phyloP scores from a whole-genome alignment of 2,329 filamentous ascomycete genomes.

The Stagonosporopsis rhizophila region DNA sequence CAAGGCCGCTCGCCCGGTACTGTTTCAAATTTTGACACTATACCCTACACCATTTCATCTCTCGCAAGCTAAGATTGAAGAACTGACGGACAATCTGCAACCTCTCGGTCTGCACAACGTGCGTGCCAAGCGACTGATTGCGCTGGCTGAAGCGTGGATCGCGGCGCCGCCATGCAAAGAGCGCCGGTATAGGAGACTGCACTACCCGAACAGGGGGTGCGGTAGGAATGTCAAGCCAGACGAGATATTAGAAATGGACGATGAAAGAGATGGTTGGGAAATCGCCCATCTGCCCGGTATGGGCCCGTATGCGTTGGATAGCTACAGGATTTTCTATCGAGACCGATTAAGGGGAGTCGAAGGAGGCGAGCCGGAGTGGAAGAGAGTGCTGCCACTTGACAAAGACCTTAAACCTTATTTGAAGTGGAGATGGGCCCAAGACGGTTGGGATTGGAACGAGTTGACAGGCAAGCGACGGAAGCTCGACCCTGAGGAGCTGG shows the following conservation, averaged over 20 bases:
- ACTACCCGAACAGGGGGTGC: conserved; percentile 45
- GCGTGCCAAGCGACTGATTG: conserved; percentile 72
- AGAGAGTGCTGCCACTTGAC: conserved; percentile 79
- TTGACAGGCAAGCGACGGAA: conserved; percentile 8
- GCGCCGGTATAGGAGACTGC: conserved; percentile 62
- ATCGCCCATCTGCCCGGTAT: conserved; percentile 79
- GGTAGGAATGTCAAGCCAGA: conserved; percentile 53
- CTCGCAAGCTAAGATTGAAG: conserved; percentile 46
- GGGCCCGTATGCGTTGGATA: conserved; percentile 83
- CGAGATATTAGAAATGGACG: conserved; percentile 47
- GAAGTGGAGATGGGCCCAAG: conserved; percentile 85
- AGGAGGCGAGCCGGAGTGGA: conserved; percentile 85
- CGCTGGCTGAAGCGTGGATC: conserved; percentile 74
- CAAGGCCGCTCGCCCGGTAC: conserved; percentile 74
- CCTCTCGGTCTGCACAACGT: conserved; percentile 39
- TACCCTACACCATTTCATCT: conserved; percentile 74
- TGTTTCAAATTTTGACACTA: conserved; percentile 69
- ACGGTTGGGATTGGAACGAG: conserved; percentile 17
- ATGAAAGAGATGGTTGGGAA: conserved; percentile 70
- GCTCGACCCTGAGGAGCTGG: neutral
- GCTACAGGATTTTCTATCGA: conserved; percentile 92
- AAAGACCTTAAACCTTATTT: conserved; percentile 90
- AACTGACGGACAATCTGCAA: conserved; percentile 31
- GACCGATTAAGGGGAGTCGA: conserved; percentile 72
- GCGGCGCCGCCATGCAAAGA: conserved; percentile 66